These are phyloP conservation scores for Solanum hybrid DNA, from an alignment of 305 asterid species.

Conservation along the genomic window DNA sequence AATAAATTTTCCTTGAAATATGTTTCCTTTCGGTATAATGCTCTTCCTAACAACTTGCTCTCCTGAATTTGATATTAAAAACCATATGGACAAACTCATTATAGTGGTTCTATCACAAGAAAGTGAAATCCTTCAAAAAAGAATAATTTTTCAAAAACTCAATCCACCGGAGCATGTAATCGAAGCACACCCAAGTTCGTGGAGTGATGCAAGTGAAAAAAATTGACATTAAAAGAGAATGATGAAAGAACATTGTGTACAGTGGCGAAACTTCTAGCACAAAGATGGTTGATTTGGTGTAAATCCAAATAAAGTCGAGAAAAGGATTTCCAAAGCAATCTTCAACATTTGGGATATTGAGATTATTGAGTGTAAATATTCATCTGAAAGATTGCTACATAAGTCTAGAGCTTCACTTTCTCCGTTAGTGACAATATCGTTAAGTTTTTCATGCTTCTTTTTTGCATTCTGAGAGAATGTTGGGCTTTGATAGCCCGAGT, in stretches of 20 bases:
- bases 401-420: background rate
- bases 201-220: background rate
- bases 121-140: background rate
- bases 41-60: background rate
- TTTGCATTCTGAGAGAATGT: too few relatives aligned
- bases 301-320: background rate
- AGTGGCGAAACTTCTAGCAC: background rate
- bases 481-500: background rate
- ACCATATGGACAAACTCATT: background rate
- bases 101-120: background rate
- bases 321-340: background rate
- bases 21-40: too few relatives aligned
- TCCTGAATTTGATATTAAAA: background rate
- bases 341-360: background rate
- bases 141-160: background rate
- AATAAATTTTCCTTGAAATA: background rate
- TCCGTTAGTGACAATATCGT: background rate
- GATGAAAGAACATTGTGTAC: background rate
- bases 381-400: background rate
- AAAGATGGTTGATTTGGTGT: background rate
- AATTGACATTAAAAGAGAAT: background rate
- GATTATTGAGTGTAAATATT: background rate
- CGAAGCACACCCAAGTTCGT: background rate
- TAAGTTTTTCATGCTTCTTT: background rate
- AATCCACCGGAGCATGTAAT: background rate